Conservation (phyloP, 805 yeast genomes). For the Candida sakaeoensis region DNA sequence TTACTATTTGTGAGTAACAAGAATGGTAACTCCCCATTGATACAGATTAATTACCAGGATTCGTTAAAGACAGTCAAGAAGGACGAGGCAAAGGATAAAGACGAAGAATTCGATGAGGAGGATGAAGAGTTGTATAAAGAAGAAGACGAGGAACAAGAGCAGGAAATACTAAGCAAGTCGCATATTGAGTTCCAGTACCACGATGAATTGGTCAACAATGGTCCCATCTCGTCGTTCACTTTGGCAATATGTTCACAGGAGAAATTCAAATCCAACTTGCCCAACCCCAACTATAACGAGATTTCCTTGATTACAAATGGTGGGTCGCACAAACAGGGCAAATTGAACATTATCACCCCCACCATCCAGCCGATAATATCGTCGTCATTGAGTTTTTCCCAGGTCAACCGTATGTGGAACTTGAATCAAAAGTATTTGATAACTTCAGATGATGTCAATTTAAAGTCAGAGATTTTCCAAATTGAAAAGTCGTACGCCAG, state of each 20-base stretch:
- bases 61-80: conserved; percentile 5
- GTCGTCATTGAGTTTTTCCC: conserved; percentile 67
- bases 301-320: conserved; percentile 65
- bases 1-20: conserved; percentile 22
- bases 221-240: conserved; percentile 70
- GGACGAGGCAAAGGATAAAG: too few relatives aligned
- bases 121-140: conserved; percentile 38
- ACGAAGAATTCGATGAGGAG: conserved; percentile 37
- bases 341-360: conserved; percentile 61
- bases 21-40: conserved; percentile 50
- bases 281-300: conserved; percentile 66
- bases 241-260: conserved; percentile 59
- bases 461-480: conserved; percentile 65
- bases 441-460: conserved; percentile 64
- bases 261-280: conserved; percentile 53
- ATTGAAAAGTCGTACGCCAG: conserved; percentile 60
- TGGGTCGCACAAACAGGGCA: conserved; percentile 56
- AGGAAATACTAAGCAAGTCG: conserved; percentile 15
- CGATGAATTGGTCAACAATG: conserved; percentile 60
- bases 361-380: conserved; percentile 64
- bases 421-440: conserved; percentile 58
- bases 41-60: conserved; percentile 36
- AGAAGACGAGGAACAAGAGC: conserved; percentile 29
- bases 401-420: conserved; percentile 75
- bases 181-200: conserved; percentile 36